phyloP scores from a whole-genome alignment of 1,284 basidiomycete species.

The Hortiboletus rubellus region DNA sequence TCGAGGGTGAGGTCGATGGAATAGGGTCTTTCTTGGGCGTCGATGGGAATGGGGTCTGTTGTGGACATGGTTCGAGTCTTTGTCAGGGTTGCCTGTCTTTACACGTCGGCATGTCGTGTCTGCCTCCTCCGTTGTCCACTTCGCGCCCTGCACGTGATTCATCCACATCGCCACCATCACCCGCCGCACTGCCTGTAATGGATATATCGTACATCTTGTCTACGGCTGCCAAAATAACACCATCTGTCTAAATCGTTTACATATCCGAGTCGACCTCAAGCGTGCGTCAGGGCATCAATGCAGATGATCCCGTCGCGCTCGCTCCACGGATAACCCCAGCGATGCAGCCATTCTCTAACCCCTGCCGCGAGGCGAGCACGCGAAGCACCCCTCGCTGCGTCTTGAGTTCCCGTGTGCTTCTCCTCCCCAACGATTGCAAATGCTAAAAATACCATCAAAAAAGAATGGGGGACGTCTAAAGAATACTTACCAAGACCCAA shows the following conservation, averaged over 20 bases:
- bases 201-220: slow-evolving; percentile 22
- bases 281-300: slow-evolving; percentile 80
- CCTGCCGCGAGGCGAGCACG: slow-evolving; percentile 80
- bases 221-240: slow-evolving; percentile 5
- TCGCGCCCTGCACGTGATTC: slow-evolving; percentile 19
- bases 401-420: slow-evolving; percentile 91
- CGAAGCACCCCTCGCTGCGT: slow-evolving; percentile 76
- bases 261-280: slow-evolving; percentile 26
- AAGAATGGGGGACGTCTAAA: background rate
- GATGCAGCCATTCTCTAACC: slow-evolving; percentile 86
- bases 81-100: background rate
- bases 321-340: slow-evolving; percentile 96
- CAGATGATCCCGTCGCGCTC: slow-evolving; percentile 89
- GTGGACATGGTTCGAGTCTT: slow-evolving; percentile 23
- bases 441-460: slow-evolving; percentile 44
- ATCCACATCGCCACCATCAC: background rate
- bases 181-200: background rate
- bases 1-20: slow-evolving; percentile 78
- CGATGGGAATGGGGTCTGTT: slow-evolving; percentile 7
- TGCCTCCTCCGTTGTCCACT: slow-evolving; percentile 1
- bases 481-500: slow-evolving; percentile 70
- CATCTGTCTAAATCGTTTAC: slow-evolving; percentile 17
- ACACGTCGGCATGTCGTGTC: slow-evolving; percentile 7
- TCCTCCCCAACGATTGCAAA: slow-evolving; percentile 94
- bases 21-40: slow-evolving; percentile 38